Conservation (phyloP, 805 yeast species). For the Candida pini region DNA sequence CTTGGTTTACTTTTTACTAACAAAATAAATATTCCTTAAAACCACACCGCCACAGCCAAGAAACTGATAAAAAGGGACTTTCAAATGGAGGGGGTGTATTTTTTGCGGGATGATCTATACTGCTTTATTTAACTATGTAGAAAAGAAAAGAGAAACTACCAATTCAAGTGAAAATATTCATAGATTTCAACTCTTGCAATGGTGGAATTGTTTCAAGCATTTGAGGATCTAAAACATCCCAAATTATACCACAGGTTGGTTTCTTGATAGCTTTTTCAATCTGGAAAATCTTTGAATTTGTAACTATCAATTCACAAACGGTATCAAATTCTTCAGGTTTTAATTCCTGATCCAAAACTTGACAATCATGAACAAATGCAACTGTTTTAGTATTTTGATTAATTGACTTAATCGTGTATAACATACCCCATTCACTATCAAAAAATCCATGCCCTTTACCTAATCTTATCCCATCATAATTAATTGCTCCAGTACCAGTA, state of each 20-base stretch:
- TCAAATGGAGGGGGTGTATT: too few relatives aligned
- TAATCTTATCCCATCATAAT: constrained; percentile 24
- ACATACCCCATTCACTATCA: constrained; percentile 29
- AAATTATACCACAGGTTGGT: constrained; percentile 24
- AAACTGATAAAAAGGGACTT: too few relatives aligned
- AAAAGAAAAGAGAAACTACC: too few relatives aligned
- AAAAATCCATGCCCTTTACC: constrained; percentile 30
- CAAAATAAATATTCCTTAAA: too few relatives aligned
- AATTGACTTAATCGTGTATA: constrained; percentile 22
- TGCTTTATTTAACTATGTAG: too few relatives aligned
- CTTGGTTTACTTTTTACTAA: too few relatives aligned
- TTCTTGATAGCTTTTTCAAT: constrained; percentile 16
- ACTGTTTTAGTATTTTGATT: constrained; percentile 18
- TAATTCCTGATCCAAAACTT: constrained; percentile 21
- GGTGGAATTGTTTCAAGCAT: constrained; percentile 28
- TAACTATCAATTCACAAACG: constrained; percentile 26
- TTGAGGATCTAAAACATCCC: constrained; percentile 22
- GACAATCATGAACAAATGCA: constrained; percentile 29
- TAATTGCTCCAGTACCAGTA: constrained; percentile 30
- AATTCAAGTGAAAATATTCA: too few relatives aligned
- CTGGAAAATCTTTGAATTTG: constrained; percentile 17
- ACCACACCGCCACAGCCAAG: too few relatives aligned
- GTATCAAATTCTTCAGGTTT: constrained; percentile 28
- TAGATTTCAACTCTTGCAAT: constrained; percentile 27
- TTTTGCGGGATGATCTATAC: too few relatives aligned